These are phyloP conservation scores for Fusarium cyanostomum DNA, from an alignment of 2,329 filamentous ascomycete genomes.

Conservation along the genomic window DNA sequence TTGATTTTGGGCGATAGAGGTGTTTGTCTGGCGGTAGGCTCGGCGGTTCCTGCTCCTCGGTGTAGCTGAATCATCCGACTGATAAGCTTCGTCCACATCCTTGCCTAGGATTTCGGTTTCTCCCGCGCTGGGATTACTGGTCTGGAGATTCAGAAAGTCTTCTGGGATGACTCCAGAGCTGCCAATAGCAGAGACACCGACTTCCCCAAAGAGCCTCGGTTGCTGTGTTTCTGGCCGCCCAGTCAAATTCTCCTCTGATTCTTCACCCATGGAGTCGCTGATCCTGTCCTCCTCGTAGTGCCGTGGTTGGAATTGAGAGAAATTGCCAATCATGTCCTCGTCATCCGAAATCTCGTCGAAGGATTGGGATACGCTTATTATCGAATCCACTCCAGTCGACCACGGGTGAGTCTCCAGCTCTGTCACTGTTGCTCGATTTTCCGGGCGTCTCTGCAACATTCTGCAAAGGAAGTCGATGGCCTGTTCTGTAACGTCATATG, in stretches of 20 bases:
- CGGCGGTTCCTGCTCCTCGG: slow-evolving; percentile 41
- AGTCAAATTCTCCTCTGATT: slow-evolving; percentile 81
- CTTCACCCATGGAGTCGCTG: slow-evolving; percentile 63
- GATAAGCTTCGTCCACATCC: slow-evolving; percentile 54
- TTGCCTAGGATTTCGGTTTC: slow-evolving; percentile 57
- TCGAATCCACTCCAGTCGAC: slow-evolving; percentile 59
- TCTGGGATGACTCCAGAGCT: slow-evolving; percentile 62
- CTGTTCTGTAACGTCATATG: slow-evolving; percentile 66
- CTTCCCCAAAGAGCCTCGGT: slow-evolving; percentile 64
- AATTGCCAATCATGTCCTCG: slow-evolving; percentile 63
- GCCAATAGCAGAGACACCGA: slow-evolving; percentile 62
- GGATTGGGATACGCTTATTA: slow-evolving; percentile 54
- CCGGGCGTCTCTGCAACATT: slow-evolving; percentile 87
- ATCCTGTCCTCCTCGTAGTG: slow-evolving; percentile 51
- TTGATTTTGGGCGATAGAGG: slow-evolving; percentile 54
- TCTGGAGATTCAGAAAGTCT: slow-evolving; percentile 59
- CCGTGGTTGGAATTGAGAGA: slow-evolving; percentile 64
- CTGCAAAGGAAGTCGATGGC: slow-evolving; percentile 78
- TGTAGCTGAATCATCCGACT: slow-evolving; percentile 54
- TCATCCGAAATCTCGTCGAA: slow-evolving; percentile 72
- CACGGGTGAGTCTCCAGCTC: slow-evolving; percentile 78
- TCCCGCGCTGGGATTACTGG: slow-evolving; percentile 52
- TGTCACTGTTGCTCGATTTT: slow-evolving; percentile 76
- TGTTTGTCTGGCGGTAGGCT: slow-evolving; percentile 38
- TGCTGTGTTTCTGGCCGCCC: slow-evolving; percentile 61